A percentile compares a stretch with the other conserved stretches of the same genome.
These are phyloP conservation scores for Tolypocladium guangdongense DNA, from an alignment of 2,329 filamentous ascomycete species.

Conservation along the genomic window DNA sequence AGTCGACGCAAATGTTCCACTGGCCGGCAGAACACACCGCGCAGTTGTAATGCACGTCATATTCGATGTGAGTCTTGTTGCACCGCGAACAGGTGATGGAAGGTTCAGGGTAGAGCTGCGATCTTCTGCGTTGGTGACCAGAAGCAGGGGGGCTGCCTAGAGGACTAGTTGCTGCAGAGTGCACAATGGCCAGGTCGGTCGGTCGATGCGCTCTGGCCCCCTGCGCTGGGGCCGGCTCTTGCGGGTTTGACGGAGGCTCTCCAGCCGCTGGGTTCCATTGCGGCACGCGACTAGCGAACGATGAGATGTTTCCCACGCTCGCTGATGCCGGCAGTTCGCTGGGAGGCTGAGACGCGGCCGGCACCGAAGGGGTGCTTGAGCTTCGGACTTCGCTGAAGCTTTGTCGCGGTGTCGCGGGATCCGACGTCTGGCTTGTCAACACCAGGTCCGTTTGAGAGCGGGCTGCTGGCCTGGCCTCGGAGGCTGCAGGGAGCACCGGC, in stretches of 20 bases:
- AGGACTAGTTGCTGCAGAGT: slow-evolving; percentile 21
- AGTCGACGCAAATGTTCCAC: slow-evolving; percentile 71
- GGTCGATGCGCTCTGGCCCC: slow-evolving; percentile 21
- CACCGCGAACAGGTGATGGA: slow-evolving; percentile 66
- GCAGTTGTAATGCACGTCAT: slow-evolving; percentile 81
- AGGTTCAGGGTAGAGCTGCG: slow-evolving; percentile 55
- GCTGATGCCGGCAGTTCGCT: slow-evolving; percentile 9
- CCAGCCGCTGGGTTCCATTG: slow-evolving; percentile 10
- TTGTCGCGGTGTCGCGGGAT: slow-evolving; percentile 25
- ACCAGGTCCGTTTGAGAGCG: slow-evolving; percentile 57
- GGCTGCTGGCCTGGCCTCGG: slow-evolving; percentile 37
- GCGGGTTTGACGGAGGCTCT: slow-evolving; percentile 3
- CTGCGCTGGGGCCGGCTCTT: slow-evolving; percentile 11
- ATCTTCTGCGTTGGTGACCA: slow-evolving; percentile 28
- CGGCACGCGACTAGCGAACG: slow-evolving; percentile 26
- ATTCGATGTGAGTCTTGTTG: slow-evolving; percentile 61
- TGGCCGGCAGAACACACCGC: slow-evolving; percentile 54
- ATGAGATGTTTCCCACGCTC: slow-evolving; percentile 14
- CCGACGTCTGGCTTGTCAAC: slow-evolving; percentile 28
- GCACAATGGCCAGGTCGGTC: slow-evolving; percentile 27
- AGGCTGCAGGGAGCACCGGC: slow-evolving; percentile 29
- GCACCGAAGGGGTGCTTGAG: slow-evolving; percentile 24
- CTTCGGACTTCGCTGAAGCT: slow-evolving; percentile 32
- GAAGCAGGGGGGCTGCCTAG: slow-evolving; percentile 19
- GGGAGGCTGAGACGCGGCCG: slow-evolving; percentile 11